Evolutionary conservation across 768 basidiomycete species (phyloP), one percentile per base, ranked within the genome.

Genomic region (Panellus pusillus): DNA sequence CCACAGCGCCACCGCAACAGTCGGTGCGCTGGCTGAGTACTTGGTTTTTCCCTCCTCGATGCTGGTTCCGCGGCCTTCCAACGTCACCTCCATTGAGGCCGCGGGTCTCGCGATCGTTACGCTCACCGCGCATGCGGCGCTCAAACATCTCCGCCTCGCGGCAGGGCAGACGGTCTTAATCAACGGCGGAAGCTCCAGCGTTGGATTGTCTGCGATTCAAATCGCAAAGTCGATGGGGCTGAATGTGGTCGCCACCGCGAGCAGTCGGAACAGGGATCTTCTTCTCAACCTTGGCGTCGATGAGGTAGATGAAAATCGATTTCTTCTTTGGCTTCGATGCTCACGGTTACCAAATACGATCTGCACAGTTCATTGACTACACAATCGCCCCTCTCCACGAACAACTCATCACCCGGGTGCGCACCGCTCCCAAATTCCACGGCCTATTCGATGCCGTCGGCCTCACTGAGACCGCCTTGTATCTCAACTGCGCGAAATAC

Each of bases 151-250:
- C 1, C 24, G 24, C 24, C 24, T 24, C 24, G 36, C 3, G 36
- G 36, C 36, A 7, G 82, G 79, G 1, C 82, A 84, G 60, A 73
- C 75, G 2, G 70, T 91, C 5, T 78, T 90, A 56, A 72, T 91
- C 62, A 84, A 87, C 51, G 88, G 88, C 0, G 89, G 85, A 4
- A 83, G 82, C 47, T 80, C 84, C 1, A 69, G 83, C 13, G 84
- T 89, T 1, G 89, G 89, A 4, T 71, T 75, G 15, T 79, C 78
- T 59, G 89, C 85, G 1, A 84, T 90, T 42, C 86, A 89, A 63
- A 63, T 90, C 13, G 87, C 88, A 9, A 90, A 89, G 63, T 75
- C 80, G 1, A 74, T 71, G 55, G 84, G 84, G 3, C 79, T 80
- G 47, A 70, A 64, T 40, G 86, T 90, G 6, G 70, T 78, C 2